Conservation (phyloP, 805 yeast species). For the Candida sithepensis region DNA sequence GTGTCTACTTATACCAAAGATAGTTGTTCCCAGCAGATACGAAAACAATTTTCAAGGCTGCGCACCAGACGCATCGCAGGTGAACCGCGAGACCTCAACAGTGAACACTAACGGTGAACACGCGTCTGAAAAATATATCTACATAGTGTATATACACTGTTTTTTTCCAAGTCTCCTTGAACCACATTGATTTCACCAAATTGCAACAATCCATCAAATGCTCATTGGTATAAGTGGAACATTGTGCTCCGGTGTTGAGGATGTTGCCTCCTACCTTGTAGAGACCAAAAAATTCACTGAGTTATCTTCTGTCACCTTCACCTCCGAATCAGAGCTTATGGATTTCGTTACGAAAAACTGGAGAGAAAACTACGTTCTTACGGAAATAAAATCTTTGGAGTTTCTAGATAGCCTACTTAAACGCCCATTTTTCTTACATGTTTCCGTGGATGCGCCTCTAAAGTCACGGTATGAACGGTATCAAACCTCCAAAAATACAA, state of each 20-base stretch:
- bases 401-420: slow-evolving; percentile 48
- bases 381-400: slow-evolving; percentile 41
- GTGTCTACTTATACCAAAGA: no score
- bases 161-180: no score
- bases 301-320: slow-evolving; percentile 27
- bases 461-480: slow-evolving; percentile 41
- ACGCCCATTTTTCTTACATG: slow-evolving; percentile 81
- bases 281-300: not conserved
- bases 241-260: slow-evolving; percentile 60
- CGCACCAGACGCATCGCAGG: no score
- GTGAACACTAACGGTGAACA: no score
- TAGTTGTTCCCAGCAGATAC: no score
- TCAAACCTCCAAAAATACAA: slow-evolving; percentile 8
- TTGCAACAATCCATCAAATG: slow-evolving; percentile 37
- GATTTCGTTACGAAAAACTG: slow-evolving; percentile 65
- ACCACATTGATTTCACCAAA: no score
- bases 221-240: slow-evolving; percentile 75
- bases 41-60: not conserved
- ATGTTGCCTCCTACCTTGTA: slow-evolving; percentile 43
- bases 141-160: no score
- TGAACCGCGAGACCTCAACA: not conserved
- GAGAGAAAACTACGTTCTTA: slow-evolving; percentile 57
- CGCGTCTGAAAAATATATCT: no score
- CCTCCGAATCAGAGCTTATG: slow-evolving; percentile 41
- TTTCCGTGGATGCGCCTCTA: slow-evolving; percentile 73